Base-by-base conservation (phyloP, 768 basidiomycete species). In the Stropharia rugosoannulata region DNA sequence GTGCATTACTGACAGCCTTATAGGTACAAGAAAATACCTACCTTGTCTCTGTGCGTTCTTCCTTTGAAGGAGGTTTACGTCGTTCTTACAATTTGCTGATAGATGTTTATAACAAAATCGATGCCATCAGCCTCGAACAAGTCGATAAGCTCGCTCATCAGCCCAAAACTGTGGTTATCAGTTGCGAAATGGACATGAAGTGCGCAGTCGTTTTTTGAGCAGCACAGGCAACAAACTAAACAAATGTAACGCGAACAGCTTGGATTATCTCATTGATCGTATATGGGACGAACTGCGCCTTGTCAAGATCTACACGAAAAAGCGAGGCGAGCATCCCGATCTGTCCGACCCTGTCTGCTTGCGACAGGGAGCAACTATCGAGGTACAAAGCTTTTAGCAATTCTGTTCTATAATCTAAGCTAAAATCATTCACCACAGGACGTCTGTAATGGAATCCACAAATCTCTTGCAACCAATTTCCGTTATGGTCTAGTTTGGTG, bases 31-130 rank as follows among this genome's bases (percentile, higher is more conserved):
- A 63, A 98, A 98, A 80, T 98, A 98, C 65, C 81, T 97, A 2
- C 93, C 93, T 15, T 96, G 94, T 69, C 80, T 98, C 42, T 98
- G 90, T 90, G 63, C 60, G 87, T 73, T 29, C 13, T 16, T 27
- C 11, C 48, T 40, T 37, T 6, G 43, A 25, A 18, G 9, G 15
- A 35, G n/a, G 12, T 16, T 18, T 43, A 3, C n/a, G 52, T 11
- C 15, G 15, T 12, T 38, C 25, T 56, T 9, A 51, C 22, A 13
- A 48, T 18, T 19, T 22, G 32, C 50, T 42, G 19, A 12, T 56
- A 92, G 90, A 93, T 70, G 94, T 95, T 7, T 96, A 96, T 75
- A 99, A 99, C 80, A 99, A 99, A 74, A 85, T 97, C 57, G 95
- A 98, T 64, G 81, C 90, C 3, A 87, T 95, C 63, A 90, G 87